A percentile compares a stretch with the other conserved stretches of the same genome.
These are phyloP conservation scores for Lasiosphaeris hirsuta DNA, from an alignment of 495 filamentous ascomycete genomes.

Conservation along the genomic window DNA sequence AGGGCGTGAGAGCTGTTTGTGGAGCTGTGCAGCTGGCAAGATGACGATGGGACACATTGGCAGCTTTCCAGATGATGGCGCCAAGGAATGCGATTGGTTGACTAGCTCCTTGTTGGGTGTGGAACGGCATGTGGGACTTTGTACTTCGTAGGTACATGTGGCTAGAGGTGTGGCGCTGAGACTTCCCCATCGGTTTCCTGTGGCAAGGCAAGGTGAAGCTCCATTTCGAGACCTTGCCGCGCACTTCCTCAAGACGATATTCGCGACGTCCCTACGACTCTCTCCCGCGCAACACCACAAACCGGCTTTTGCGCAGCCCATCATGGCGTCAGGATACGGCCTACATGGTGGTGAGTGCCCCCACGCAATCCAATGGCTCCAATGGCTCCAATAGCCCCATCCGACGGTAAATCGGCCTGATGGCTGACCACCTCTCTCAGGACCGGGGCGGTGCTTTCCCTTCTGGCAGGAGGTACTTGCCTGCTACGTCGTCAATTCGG, in stretches of 20 bases:
- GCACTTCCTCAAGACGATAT: constrained; percentile 19
- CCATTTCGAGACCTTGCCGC: constrained; percentile 17
- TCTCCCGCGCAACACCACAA: constrained; percentile 18
- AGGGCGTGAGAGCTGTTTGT: neutral
- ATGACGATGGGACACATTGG: neutral
- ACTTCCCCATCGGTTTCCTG: neutral
- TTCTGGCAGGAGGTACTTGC: constrained; percentile 96
- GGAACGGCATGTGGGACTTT: no score
- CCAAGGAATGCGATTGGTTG: constrained; percentile 8
- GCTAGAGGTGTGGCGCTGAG: constrained; percentile 1
- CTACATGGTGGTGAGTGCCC: constrained; percentile 66
- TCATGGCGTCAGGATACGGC: constrained; percentile 81
- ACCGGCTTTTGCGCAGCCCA: constrained; percentile 31
- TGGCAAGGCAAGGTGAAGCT: constrained; percentile 16
- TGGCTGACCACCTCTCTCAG: constrained; percentile 39
- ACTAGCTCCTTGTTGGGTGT: neutral
- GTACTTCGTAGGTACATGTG: no score
- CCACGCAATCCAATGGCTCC: constrained; percentile 12
- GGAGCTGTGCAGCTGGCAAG: neutral
- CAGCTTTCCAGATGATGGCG: constrained; percentile 6
- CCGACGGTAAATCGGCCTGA: constrained; percentile 6
- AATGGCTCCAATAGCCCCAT: neutral
- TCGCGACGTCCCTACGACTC: constrained; percentile 11
- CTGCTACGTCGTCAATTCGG: constrained; percentile 84
- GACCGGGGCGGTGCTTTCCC: constrained; percentile 88